These are phyloP conservation scores for Venturia asperata DNA, from an alignment of 2,329 filamentous ascomycete genomes.

Conservation along the genomic window DNA sequence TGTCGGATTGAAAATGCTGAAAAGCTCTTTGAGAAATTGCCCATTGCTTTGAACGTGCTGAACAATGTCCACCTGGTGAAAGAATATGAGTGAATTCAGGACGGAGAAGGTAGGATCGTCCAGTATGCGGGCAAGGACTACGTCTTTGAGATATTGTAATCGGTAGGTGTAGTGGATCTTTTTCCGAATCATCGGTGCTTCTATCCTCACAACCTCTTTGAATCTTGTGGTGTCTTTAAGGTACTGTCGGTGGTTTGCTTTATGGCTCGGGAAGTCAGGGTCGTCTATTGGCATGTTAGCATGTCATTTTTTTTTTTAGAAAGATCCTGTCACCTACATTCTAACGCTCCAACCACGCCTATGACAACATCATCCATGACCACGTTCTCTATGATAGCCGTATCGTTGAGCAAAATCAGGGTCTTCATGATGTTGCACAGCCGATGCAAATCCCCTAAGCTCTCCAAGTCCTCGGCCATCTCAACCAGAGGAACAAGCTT, in stretches of 20 bases:
- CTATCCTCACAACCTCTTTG: conserved; percentile 92
- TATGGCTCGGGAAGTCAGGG: conserved; percentile 94
- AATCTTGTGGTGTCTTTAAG: conserved; percentile 81
- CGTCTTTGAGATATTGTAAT: conserved; percentile 93
- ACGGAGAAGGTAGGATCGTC: conserved; percentile 98
- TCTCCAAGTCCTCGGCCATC: conserved; percentile 86
- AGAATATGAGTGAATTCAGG: conserved; percentile 96
- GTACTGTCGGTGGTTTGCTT: conserved; percentile 94
- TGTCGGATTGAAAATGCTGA: conserved; percentile 69
- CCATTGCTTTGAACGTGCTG: conserved; percentile 83
- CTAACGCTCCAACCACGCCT: conserved; percentile 88
- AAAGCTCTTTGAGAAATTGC: conserved; percentile 74
- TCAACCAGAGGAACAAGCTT: conserved; percentile 81
- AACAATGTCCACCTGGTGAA: conserved; percentile 97
- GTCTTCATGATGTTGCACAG: conserved; percentile 98
- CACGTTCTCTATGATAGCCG: conserved; percentile 84
- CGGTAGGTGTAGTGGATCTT: conserved; percentile 98
- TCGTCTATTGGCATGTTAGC: conserved; percentile 55
- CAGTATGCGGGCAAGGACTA: conserved; percentile 91
- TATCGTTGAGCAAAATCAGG: conserved; percentile 90
- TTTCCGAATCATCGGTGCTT: conserved; percentile 68
- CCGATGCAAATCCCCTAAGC: conserved; percentile 75
- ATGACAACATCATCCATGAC: conserved; percentile 84
- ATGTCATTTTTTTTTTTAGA: too few species aligned
- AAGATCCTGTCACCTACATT: conserved; percentile 50